Conservation (phyloP, 2,329 filamentous ascomycete species). For the Monosporascus sp. region DNA sequence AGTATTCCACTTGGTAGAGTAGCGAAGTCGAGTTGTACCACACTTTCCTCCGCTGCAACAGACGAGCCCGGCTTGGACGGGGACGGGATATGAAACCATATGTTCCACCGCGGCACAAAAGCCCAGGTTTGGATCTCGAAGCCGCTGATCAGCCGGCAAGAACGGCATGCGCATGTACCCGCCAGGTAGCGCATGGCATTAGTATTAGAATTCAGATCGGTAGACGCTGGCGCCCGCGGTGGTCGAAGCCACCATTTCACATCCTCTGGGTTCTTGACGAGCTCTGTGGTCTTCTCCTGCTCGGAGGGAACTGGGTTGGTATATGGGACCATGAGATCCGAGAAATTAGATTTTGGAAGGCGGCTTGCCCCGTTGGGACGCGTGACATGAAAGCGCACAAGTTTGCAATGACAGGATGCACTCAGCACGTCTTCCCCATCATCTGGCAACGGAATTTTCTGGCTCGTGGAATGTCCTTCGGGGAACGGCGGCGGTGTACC, state of each 20-base stretch:
- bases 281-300: slow-evolving; percentile 7
- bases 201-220: slow-evolving; percentile 6
- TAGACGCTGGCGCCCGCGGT: slow-evolving; percentile 6
- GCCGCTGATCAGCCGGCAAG: slow-evolving; percentile 56
- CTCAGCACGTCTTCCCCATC: slow-evolving; percentile 26
- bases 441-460: neutral
- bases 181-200: slow-evolving; percentile 47
- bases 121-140: slow-evolving; percentile 63
- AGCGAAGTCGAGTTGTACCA: slow-evolving; percentile 30
- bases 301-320: slow-evolving; percentile 19
- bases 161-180: slow-evolving; percentile 56
- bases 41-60: neutral
- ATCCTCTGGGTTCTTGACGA: slow-evolving; percentile 38
- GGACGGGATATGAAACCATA: slow-evolving; percentile 36
- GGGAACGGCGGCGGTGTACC: neutral
- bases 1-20: slow-evolving; percentile 38
- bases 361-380: slow-evolving; percentile 45
- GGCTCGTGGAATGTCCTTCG: slow-evolving; percentile 3
- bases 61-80: neutral
- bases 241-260: slow-evolving; percentile 57
- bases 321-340: slow-evolving; percentile 50
- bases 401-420: slow-evolving; percentile 50
- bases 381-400: slow-evolving; percentile 52
- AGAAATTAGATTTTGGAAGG: slow-evolving; percentile 40
- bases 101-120: slow-evolving; percentile 57